These are phyloP conservation scores for Trypanosoma platydactyli DNA, from an alignment of 208 protist species.

Conservation along the genomic window DNA sequence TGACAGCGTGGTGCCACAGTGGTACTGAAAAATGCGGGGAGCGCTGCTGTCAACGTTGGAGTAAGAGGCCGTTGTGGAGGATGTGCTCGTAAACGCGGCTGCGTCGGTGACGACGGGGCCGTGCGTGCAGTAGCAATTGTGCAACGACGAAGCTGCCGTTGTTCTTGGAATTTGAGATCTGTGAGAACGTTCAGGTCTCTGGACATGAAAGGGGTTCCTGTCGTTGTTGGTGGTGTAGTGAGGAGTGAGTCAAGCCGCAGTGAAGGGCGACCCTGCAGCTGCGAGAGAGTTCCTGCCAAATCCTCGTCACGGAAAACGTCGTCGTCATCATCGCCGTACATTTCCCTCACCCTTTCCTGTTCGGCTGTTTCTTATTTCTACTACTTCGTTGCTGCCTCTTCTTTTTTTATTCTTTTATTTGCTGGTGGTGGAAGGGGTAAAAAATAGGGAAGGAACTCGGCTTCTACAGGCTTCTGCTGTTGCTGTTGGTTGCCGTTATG, in stretches of 20 bases:
- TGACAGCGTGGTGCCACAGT: neutral
- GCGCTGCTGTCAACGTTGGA: neutral
- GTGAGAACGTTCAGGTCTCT: slow-evolving; percentile 9
- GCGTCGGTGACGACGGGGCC: slow-evolving; percentile 16
- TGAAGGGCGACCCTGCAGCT: slow-evolving; percentile 14
- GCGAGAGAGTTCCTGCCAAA: slow-evolving; percentile 13
- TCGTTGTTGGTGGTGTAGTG: neutral
- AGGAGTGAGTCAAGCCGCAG: neutral
- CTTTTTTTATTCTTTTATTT: neutral
- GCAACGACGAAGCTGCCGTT: neutral
- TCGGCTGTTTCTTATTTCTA: too few species aligned
- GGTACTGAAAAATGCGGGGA: neutral
- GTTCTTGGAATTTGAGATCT: neutral
- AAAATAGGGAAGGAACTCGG: too few species aligned
- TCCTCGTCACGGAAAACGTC: slow-evolving; percentile 20
- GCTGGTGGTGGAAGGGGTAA: neutral
- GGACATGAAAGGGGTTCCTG: neutral
- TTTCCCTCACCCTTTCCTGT: too few species aligned
- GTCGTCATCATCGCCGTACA: neutral
- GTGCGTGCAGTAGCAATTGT: neutral
- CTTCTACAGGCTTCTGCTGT: too few species aligned
- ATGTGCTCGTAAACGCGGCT: neutral
- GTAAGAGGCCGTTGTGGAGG: slow-evolving; percentile 7
- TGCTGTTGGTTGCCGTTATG: too few species aligned
- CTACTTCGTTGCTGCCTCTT: neutral